These are phyloP conservation scores for Sphagnum magellanicum DNA, from an alignment of 228 moss, liverwort and hornwort genomes.

Conservation along the genomic window DNA sequence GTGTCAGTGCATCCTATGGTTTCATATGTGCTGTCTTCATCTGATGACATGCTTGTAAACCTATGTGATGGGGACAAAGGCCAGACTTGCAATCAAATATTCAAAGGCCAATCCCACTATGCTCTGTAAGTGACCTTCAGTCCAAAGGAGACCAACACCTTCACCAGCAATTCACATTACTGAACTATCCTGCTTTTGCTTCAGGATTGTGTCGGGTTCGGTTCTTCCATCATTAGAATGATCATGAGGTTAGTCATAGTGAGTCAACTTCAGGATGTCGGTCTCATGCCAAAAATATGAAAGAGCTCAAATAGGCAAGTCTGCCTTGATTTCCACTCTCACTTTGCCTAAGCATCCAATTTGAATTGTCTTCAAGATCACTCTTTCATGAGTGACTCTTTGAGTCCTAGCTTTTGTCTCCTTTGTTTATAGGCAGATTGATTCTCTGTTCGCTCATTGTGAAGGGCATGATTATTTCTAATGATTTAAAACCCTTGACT, in stretches of 20 bases:
- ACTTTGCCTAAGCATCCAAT: no score
- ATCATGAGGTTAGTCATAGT: constrained; percentile 38
- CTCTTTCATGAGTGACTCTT: neutral
- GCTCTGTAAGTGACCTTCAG: constrained; percentile 97
- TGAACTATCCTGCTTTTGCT: constrained; percentile 40
- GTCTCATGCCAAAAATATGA: no score
- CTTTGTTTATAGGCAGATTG: neutral
- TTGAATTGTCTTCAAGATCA: no score
- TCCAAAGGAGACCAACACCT: constrained; percentile 93
- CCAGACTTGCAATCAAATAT: constrained; percentile 89
- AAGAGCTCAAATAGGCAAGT: constrained; percentile 69
- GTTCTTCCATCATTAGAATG: no score
- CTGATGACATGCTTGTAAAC: constrained; percentile 99
- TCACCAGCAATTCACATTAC: constrained; percentile 90
- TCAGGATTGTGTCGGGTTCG: no score
- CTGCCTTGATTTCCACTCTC: neutral
- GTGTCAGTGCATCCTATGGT: constrained; percentile 85
- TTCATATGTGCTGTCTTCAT: constrained; percentile 86
- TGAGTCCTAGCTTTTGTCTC: no score
- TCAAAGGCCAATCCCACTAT: constrained; percentile 98
- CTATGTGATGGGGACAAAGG: constrained; percentile 99
- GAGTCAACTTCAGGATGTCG: constrained; percentile 6
- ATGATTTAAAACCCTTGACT: no score
- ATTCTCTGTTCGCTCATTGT: neutral
- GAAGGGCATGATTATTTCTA: no score